phyloP scores from a whole-genome alignment of 257 asterid species.

The Ballota nigra region DNA sequence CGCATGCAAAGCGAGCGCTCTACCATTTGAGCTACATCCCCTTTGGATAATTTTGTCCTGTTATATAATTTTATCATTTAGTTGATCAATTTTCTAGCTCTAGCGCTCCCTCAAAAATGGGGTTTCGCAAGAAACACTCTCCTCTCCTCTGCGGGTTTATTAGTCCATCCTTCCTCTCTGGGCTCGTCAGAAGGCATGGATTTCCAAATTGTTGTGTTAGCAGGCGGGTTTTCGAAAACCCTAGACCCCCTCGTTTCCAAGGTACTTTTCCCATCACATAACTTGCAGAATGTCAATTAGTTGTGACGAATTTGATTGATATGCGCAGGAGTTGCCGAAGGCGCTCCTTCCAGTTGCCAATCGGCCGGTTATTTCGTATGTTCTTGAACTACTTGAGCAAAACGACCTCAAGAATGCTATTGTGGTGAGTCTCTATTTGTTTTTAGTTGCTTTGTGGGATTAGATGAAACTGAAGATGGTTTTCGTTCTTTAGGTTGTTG shows the following conservation, averaged over 20 bases:
- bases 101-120: not conserved
- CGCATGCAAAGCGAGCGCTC: constrained; percentile 99
- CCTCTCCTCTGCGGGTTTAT: not conserved
- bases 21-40: constrained; percentile 99
- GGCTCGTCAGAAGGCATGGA: constrained; percentile 44
- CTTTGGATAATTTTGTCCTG: not conserved
- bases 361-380: constrained; percentile 76
- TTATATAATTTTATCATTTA: too few species aligned
- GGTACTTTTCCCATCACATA: constrained; percentile 34
- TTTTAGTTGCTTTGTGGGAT: constrained; percentile 19
- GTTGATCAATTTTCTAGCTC: not conserved
- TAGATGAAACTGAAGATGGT: constrained; percentile 11
- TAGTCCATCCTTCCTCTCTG: constrained; percentile 4
- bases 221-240: constrained; percentile 83
- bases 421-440: constrained; percentile 47
- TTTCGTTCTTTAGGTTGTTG: constrained; percentile 64
- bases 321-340: constrained; percentile 77
- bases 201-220: constrained; percentile 90
- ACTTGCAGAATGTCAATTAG: not conserved
- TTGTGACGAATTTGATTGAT: constrained; percentile 4
- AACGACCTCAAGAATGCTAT: constrained; percentile 69
- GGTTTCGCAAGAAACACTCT: not conserved
- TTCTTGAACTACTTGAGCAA: constrained; percentile 82
- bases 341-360: constrained; percentile 90
- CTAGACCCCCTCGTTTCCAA: constrained; percentile 89